phyloP scores from a whole-genome alignment of 192 early-diverging fungal genomes.

The Linnemannia exigua region DNA sequence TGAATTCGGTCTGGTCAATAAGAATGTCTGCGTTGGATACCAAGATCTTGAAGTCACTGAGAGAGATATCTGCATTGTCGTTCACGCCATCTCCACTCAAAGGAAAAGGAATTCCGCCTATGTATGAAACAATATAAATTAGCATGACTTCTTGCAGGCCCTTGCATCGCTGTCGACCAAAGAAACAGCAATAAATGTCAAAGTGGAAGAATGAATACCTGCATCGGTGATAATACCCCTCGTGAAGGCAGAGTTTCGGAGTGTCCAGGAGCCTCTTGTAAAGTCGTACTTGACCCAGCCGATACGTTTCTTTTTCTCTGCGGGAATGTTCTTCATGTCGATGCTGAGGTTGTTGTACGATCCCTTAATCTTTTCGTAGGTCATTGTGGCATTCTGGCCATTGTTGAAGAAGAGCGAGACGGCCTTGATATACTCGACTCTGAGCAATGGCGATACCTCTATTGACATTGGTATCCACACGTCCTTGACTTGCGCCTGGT shows the following conservation, averaged over 20 bases:
- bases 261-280: conserved; percentile 17
- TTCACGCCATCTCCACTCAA: conserved; percentile 9
- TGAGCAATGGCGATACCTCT: conserved; percentile 35
- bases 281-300: conserved; percentile 59
- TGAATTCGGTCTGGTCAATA: conserved; percentile 39
- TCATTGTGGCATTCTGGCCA: conserved; percentile 20
- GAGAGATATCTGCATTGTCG: not conserved
- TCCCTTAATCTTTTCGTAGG: conserved; percentile 47
- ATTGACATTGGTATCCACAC: conserved; percentile 35
- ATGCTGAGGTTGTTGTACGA: conserved; percentile 23
- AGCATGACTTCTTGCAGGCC: not conserved
- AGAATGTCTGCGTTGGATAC: conserved; percentile 28
- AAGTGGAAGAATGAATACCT: too few species aligned
- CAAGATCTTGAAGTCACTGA: conserved; percentile 23
- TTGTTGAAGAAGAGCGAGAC: conserved; percentile 59
- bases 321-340: conserved; percentile 30
- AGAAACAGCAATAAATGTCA: too few species aligned
- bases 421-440: conserved; percentile 57
- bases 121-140: conserved; percentile 1
- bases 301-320: conserved; percentile 46
- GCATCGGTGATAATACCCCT: conserved; percentile 58
- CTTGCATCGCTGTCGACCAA: not conserved
- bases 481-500: conserved; percentile 6
- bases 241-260: conserved; percentile 48
- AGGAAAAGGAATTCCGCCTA: conserved; percentile 41